Percentiles rank a stretch among this genome's conserved stretches.
phyloP scores from a whole-genome alignment of 257 asterid species.

The Capsicum baccatum region DNA sequence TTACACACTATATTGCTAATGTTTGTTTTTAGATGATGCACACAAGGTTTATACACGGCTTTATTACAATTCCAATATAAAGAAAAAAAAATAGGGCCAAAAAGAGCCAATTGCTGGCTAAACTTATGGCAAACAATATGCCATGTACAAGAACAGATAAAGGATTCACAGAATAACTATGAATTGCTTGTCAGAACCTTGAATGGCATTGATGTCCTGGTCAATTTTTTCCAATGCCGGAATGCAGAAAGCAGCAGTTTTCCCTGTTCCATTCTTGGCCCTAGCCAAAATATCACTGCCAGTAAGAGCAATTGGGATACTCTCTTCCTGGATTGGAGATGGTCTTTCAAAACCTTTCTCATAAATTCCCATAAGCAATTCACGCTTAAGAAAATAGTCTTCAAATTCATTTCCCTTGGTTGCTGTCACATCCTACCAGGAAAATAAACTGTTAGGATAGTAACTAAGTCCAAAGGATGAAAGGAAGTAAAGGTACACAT shows the following conservation, averaged over 20 bases:
- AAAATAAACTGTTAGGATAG: conserved; percentile 28
- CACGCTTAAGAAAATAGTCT: conserved; percentile 90
- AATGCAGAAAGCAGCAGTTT: conserved; percentile 92
- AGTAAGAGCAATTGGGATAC: conserved; percentile 91
- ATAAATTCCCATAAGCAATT: conserved; percentile 93
- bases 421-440: conserved; percentile 86
- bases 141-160: background rate
- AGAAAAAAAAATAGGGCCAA: background rate
- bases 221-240: conserved; percentile 92
- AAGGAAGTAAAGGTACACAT: conserved; percentile 23
- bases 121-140: background rate
- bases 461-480: conserved; percentile 1
- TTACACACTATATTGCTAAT: background rate
- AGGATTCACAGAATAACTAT: background rate
- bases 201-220: conserved; percentile 78
- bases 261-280: conserved; percentile 95
- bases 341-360: conserved; percentile 97
- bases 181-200: conserved; percentile 52
- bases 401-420: conserved; percentile 92
- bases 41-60: background rate
- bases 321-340: conserved; percentile 96
- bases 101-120: conserved; percentile 3
- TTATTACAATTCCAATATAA: conserved; percentile 5
- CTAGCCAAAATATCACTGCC: conserved; percentile 93
- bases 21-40: background rate